These are phyloP conservation scores for Pueraria montana DNA, from an alignment of 306 rosid species.

Conservation along the genomic window DNA sequence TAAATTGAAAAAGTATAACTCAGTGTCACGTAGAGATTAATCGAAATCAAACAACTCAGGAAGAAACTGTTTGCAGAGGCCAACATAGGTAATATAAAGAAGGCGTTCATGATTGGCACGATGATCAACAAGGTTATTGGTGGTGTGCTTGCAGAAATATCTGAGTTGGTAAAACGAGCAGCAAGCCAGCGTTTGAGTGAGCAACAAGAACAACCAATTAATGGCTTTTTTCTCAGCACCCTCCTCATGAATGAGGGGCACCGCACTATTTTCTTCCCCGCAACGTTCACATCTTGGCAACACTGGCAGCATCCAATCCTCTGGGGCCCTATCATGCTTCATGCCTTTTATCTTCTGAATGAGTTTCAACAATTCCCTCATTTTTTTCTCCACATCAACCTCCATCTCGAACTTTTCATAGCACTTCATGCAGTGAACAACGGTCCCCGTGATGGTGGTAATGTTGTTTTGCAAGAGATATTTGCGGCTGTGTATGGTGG, in stretches of 20 bases:
- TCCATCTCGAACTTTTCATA: conserved; percentile 11
- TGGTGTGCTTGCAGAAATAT: background rate
- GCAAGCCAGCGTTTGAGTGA: conserved; percentile 61
- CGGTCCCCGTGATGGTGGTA: conserved; percentile 38
- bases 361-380: background rate
- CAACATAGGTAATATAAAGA: background rate
- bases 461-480: conserved; percentile 29
- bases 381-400: conserved; percentile 27
- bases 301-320: conserved; percentile 51
- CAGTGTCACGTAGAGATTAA: too few relatives aligned
- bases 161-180: conserved; percentile 39
- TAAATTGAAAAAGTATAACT: too few relatives aligned
- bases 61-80: background rate
- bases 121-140: too few relatives aligned
- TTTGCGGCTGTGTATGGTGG: background rate
- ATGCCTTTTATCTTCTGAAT: background rate
- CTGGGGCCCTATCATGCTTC: conserved; percentile 59
- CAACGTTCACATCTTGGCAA: conserved; percentile 55
- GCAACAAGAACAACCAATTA: conserved; percentile 74
- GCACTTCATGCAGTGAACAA: conserved; percentile 59
- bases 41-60: background rate
- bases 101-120: background rate
- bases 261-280: conserved; percentile 41
- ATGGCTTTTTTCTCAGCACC: conserved; percentile 44
- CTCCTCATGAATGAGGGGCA: conserved; percentile 51